Conservation (phyloP, 2,329 filamentous ascomycete genomes). For the Apiospora phragmitis region DNA sequence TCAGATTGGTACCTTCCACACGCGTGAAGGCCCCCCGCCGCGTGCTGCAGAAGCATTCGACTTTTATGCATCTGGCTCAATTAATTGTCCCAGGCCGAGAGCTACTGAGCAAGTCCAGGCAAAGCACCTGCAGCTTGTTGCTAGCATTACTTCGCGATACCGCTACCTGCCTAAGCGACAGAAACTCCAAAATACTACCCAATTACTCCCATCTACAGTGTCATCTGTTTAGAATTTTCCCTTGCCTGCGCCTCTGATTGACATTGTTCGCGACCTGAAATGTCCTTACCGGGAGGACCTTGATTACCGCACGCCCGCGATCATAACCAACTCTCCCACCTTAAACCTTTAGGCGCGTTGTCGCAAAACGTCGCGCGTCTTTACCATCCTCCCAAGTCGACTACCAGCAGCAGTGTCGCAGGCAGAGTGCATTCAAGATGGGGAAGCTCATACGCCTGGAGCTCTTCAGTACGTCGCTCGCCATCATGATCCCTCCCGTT, state of each 20-base stretch:
- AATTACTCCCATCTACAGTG: background rate
- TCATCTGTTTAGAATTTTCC: background rate
- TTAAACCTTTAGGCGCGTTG: slow-evolving; percentile 7
- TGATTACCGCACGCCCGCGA: slow-evolving; percentile 1
- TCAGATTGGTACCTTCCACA: background rate
- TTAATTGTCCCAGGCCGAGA: background rate
- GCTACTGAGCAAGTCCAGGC: background rate
- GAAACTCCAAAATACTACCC: background rate
- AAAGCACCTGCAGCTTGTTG: background rate
- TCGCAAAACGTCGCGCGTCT: slow-evolving; percentile 10
- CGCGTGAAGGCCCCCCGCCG: background rate
- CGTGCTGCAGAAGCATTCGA: background rate
- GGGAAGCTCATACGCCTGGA: slow-evolving; percentile 95
- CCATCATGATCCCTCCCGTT: background rate
- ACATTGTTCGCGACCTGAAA: background rate
- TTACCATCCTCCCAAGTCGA: background rate
- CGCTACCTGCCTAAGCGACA: background rate
- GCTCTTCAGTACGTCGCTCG: slow-evolving; percentile 74
- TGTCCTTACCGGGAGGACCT: background rate
- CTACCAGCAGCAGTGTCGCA: background rate
- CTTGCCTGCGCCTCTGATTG: background rate
- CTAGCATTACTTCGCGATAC: background rate
- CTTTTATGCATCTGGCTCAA: background rate
- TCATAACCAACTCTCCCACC: background rate
- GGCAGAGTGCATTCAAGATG: slow-evolving; percentile 59